Conservation (phyloP, 1,284 basidiomycete species). For the Austroboletus olivaceoglutinosus region DNA sequence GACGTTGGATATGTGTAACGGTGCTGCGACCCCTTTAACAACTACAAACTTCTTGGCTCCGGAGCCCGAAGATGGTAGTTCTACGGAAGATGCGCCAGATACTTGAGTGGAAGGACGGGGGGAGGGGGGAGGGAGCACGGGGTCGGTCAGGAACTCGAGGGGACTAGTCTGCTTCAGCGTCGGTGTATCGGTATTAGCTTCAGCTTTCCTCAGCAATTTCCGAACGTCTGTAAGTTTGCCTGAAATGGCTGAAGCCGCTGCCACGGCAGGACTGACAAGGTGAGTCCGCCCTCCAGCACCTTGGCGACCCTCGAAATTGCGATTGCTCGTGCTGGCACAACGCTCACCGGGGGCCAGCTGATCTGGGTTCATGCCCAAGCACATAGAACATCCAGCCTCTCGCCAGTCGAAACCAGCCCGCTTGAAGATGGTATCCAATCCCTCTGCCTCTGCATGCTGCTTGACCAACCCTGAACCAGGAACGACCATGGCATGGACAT, state of each 20-base stretch:
- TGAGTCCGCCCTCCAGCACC: constrained; percentile 88
- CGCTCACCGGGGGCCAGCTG: constrained; percentile 88
- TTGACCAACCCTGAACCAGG: constrained; percentile 95
- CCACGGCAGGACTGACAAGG: constrained; percentile 93
- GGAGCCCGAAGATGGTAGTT: constrained; percentile 58
- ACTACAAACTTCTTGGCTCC: constrained; percentile 76
- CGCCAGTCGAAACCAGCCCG: constrained; percentile 97
- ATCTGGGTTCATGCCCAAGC: constrained; percentile 97
- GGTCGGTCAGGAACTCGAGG: constrained; percentile 76
- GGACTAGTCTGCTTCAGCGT: constrained; percentile 69
- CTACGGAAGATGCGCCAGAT: constrained; percentile 30
- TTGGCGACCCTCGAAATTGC: constrained; percentile 88
- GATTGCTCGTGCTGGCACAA: constrained; percentile 95
- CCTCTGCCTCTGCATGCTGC: constrained; percentile 92
- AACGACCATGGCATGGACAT: constrained; percentile 91
- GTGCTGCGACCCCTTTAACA: constrained; percentile 83
- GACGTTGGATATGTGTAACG: constrained; percentile 89
- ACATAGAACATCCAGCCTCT: constrained; percentile 98
- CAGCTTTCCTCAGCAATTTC: constrained; percentile 64
- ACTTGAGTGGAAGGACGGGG: constrained; percentile 44
- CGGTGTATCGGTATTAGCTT: constrained; percentile 44
- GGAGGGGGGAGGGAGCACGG: constrained; percentile 64
- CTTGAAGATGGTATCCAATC: constrained; percentile 87
- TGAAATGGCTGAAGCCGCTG: constrained; percentile 88
- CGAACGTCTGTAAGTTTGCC: constrained; percentile 89